Percentiles rank a stretch among this genome's conserved stretches.
phyloP scores from a whole-genome alignment of 2,329 filamentous ascomycete species.

The Cladosporium austrohemisphaericum region DNA sequence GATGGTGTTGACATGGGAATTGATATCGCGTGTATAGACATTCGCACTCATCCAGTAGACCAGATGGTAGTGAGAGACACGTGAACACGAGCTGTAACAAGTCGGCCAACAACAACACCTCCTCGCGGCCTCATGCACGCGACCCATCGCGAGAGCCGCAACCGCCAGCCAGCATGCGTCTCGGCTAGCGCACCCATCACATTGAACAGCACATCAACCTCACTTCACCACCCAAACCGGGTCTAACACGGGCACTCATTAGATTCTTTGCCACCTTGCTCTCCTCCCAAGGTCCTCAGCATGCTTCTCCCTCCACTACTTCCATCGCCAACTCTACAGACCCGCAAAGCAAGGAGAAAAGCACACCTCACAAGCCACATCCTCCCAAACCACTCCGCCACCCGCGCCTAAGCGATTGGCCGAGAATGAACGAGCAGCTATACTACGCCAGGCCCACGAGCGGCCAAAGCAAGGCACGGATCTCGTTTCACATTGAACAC shows the following conservation, averaged over 20 bases:
- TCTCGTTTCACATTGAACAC: constrained; percentile 1
- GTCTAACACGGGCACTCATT: too few species aligned
- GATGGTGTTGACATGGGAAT: too few species aligned
- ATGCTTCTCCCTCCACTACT: too few species aligned
- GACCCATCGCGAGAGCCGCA: not conserved
- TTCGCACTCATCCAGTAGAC: not conserved
- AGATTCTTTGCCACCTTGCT: too few species aligned
- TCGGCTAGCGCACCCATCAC: not conserved
- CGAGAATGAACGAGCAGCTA: not conserved
- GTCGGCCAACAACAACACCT: not conserved
- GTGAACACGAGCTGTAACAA: not conserved
- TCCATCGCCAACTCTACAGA: too few species aligned
- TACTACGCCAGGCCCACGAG: not conserved
- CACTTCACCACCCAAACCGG: too few species aligned
- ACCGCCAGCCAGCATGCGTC: constrained; percentile 7
- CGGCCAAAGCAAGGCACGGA: constrained; percentile 6
- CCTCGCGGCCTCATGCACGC: not conserved
- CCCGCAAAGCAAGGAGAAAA: too few species aligned
- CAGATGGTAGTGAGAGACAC: not conserved
- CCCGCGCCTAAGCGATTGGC: constrained; percentile 3
- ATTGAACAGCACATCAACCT: not conserved
- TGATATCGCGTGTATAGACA: too few species aligned
- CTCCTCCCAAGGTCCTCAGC: too few species aligned
- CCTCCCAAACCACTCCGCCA: not conserved
- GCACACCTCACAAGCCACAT: too few species aligned